Conservation (phyloP, 2,329 filamentous ascomycete genomes). For the Stachybotrys chlorohalonatus region DNA sequence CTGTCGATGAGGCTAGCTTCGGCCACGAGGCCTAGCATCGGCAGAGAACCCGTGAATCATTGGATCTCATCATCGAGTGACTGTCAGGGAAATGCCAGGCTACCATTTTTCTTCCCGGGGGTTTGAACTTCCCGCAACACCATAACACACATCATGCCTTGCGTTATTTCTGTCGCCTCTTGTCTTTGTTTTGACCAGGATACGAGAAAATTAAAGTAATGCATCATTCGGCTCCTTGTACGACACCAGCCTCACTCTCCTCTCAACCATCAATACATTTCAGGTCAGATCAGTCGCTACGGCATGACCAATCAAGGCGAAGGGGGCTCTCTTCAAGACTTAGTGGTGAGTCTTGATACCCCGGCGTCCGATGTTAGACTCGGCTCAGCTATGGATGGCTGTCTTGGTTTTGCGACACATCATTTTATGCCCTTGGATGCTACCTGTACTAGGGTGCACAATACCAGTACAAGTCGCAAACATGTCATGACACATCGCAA, state of each 20-base stretch:
- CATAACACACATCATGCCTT: not conserved
- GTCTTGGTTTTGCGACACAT: too few relatives aligned
- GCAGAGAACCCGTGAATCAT: not conserved
- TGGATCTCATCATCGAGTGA: not conserved
- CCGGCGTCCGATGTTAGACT: not conserved
- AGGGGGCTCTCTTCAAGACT: not conserved
- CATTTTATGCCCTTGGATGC: too few relatives aligned
- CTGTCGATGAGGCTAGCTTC: not conserved
- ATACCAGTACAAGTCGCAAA: too few relatives aligned
- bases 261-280: not conserved
- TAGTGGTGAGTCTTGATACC: not conserved
- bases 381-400: not conserved
- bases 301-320: not conserved
- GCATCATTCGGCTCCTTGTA: not conserved
- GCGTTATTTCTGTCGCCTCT: not conserved
- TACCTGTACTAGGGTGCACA: too few relatives aligned
- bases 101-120: too few relatives aligned
- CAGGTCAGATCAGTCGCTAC: not conserved
- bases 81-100: too few relatives aligned
- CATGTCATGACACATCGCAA: too few relatives aligned
- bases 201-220: not conserved
- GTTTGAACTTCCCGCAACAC: not conserved
- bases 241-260: not conserved
- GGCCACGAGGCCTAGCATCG: not conserved
- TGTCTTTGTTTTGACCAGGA: not conserved